phyloP scores from a whole-genome alignment of 2,329 filamentous ascomycete species.

The Diaporthe citrichinensis region DNA sequence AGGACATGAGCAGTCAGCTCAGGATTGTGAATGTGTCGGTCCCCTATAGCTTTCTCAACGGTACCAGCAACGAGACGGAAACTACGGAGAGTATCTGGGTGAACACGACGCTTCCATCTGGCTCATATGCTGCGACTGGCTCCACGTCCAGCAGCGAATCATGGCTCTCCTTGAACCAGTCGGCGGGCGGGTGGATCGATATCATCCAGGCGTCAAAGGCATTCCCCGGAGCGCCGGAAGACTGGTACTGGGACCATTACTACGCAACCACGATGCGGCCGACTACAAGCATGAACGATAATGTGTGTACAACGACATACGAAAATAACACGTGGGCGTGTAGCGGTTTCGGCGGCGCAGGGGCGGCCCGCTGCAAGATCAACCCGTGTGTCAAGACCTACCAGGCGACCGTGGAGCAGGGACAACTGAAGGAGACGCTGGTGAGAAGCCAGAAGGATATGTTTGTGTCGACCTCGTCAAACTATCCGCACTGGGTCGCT shows the following conservation, averaged over 20 bases:
- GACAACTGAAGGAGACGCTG: conserved; percentile 5
- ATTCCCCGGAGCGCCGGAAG: neutral
- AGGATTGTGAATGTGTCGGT: neutral
- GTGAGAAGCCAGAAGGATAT: neutral
- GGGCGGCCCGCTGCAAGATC: conserved; percentile 10
- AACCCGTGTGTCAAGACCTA: conserved; percentile 17
- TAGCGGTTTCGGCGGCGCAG: conserved; percentile 10
- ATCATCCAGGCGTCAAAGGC: conserved; percentile 16
- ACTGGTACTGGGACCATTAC: conserved; percentile 18
- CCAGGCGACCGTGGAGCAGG: neutral
- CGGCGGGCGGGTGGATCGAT: conserved; percentile 1
- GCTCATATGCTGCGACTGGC: conserved; percentile 5
- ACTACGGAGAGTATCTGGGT: neutral
- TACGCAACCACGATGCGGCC: conserved; percentile 15
- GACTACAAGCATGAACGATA: neutral
- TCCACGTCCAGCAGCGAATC: conserved; percentile 1
- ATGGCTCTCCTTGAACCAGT: neutral
- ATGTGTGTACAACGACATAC: neutral
- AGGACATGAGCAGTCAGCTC: conserved; percentile 20
- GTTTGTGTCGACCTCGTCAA: neutral
- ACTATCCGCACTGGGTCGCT: conserved; percentile 10
- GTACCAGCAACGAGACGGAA: neutral
- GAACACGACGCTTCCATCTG: conserved; percentile 10
- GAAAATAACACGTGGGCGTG: conserved; percentile 13
- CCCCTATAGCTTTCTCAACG: neutral